Percentiles rank a stretch among this genome's conserved stretches.
Conservation (phyloP, 805 yeast species). For the Pichia cephalocereana region DNA sequence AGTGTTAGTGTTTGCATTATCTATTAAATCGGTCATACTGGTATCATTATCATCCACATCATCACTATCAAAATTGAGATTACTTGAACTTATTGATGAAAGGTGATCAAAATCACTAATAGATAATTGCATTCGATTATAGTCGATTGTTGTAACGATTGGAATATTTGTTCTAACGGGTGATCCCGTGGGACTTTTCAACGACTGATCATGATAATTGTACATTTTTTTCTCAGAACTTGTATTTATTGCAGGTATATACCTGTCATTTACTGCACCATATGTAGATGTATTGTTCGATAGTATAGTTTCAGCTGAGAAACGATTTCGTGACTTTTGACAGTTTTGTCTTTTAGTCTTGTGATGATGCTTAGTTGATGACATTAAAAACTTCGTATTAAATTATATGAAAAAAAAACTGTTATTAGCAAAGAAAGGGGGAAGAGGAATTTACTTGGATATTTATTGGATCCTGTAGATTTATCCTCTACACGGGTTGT, state of each 20-base stretch:
- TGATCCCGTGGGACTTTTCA: background rate
- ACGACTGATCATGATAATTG: background rate
- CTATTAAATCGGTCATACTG: background rate
- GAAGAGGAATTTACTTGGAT: background rate
- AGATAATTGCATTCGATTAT: background rate
- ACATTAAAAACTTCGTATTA: background rate
- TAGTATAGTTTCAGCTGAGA: slow-evolving; percentile 1
- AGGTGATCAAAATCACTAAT: background rate
- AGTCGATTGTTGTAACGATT: background rate
- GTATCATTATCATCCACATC: background rate
- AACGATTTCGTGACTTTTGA: background rate
- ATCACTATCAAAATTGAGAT: background rate
- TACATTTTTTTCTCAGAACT: slow-evolving; percentile 1
- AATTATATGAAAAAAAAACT: too few relatives aligned
- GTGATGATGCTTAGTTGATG: background rate
- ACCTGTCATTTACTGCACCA: slow-evolving; percentile 5
- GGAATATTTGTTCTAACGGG: background rate
- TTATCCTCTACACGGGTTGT: too few relatives aligned
- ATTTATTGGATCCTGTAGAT: too few relatives aligned
- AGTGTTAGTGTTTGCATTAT: background rate
- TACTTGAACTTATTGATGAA: too few relatives aligned
- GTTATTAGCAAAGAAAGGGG: background rate
- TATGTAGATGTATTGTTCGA: slow-evolving; percentile 2
- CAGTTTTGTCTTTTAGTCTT: background rate
- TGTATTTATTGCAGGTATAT: background rate